These are phyloP conservation scores for Prunus davidiana DNA, from an alignment of 306 rosid genomes.

Conservation along the genomic window DNA sequence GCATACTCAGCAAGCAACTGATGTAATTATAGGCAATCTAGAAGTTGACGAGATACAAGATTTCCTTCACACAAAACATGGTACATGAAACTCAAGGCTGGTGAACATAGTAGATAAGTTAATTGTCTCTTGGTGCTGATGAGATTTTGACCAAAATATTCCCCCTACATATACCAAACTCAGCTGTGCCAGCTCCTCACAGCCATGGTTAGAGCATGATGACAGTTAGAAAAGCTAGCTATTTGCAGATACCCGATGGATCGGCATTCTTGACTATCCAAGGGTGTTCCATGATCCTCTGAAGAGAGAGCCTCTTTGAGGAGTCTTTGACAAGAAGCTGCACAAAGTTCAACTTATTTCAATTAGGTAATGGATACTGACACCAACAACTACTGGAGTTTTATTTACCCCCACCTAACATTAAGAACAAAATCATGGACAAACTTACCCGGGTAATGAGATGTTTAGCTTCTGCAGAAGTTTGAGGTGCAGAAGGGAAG, in stretches of 20 bases:
- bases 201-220: slow-evolving; percentile 3
- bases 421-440: not conserved
- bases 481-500: slow-evolving; percentile 56
- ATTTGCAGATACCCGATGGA: slow-evolving; percentile 45
- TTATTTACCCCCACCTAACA: not conserved
- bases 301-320: slow-evolving; percentile 68
- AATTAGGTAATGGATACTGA: not conserved
- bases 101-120: not conserved
- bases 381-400: not conserved
- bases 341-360: slow-evolving; percentile 9
- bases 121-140: not conserved
- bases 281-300: slow-evolving; percentile 76
- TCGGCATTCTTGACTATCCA: slow-evolving; percentile 79
- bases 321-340: slow-evolving; percentile 88
- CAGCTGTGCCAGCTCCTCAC: slow-evolving; percentile 3
- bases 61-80: not conserved
- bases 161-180: not conserved
- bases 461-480: slow-evolving; percentile 67
- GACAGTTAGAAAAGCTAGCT: slow-evolving; percentile 23
- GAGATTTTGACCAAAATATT: not conserved
- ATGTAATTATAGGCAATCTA: not conserved
- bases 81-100: not conserved
- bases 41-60: not conserved
- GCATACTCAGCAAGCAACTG: not conserved
- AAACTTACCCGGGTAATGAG: slow-evolving; percentile 62